Percentiles rank a stretch among this genome's conserved stretches.
These are phyloP conservation scores for Rhizopus delemar DNA, from an alignment of 371 early-diverging fungal genomes.

Conservation along the genomic window DNA sequence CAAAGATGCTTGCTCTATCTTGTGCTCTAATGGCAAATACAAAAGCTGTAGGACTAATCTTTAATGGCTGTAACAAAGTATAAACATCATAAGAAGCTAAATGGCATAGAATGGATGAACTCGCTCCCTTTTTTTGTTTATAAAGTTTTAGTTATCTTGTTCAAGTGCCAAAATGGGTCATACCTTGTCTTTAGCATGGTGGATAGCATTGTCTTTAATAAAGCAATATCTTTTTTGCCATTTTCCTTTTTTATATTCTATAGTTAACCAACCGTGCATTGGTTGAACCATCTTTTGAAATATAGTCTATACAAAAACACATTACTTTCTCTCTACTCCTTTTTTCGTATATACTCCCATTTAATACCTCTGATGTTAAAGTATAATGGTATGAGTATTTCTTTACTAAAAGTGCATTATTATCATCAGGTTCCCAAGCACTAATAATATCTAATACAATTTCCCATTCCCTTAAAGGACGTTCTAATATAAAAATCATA, in stretches of 20 bases:
- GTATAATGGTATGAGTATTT: conserved; percentile 61
- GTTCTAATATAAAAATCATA: conserved; percentile 50
- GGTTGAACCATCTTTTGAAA: conserved; percentile 45
- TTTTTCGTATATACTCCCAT: neutral
- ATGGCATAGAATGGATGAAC: conserved; percentile 58
- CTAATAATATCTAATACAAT: conserved; percentile 76
- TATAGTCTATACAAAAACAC: conserved; percentile 27
- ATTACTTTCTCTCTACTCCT: neutral
- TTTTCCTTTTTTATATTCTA: conserved; percentile 74
- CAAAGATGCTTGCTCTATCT: conserved; percentile 72
- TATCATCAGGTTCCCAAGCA: conserved; percentile 75
- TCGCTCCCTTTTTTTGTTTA: conserved; percentile 11
- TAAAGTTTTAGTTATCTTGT: neutral
- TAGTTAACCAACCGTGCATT: conserved; percentile 65
- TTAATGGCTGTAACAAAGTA: conserved; percentile 55
- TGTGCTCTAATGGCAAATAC: conserved; percentile 86
- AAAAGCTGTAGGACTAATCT: conserved; percentile 74
- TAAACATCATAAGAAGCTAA: conserved; percentile 81
- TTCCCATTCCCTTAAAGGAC: conserved; percentile 90
- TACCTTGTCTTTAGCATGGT: conserved; percentile 78
- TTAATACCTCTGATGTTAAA: conserved; percentile 48
- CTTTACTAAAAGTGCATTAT: conserved; percentile 75
- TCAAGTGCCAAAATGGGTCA: neutral
- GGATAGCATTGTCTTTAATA: conserved; percentile 64
- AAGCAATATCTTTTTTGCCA: conserved; percentile 76